Evolutionary conservation across 352 stramenopile species (phyloP).

Genomic region (Phytophthora tubulina): DNA sequence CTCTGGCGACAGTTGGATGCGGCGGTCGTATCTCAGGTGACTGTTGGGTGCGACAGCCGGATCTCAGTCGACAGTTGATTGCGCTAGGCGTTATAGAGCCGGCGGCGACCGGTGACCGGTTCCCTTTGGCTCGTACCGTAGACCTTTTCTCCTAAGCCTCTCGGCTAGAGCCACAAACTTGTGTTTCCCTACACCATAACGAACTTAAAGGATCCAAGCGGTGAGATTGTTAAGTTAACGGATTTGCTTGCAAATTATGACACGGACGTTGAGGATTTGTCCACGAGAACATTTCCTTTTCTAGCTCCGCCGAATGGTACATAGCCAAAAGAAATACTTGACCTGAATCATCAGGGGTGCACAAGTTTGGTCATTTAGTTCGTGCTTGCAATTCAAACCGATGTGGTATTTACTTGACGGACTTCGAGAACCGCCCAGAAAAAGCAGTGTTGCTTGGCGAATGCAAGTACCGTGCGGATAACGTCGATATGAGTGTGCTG

Average conservation of each 20-base stretch:
- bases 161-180: no score
- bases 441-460: constrained; percentile 18
- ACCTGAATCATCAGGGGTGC: background rate
- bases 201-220: background rate
- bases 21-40: no score
- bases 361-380: constrained; percentile 28
- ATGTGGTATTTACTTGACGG: constrained; percentile 1
- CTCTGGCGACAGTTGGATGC: no score
- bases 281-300: background rate
- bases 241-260: background rate
- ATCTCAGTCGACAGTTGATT: no score
- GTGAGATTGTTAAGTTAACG: background rate
- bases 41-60: no score
- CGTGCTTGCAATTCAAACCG: background rate
- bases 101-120: no score
- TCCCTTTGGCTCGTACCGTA: no score
- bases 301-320: constrained; percentile 18
- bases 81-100: no score
- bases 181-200: background rate
- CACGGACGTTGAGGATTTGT: background rate
- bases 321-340: constrained; percentile 14
- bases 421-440: background rate
- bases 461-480: constrained; percentile 19
- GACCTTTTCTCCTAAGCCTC: no score
- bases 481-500: background rate